Percentiles rank a stretch among this genome's conserved stretches.
Evolutionary conservation across 179 eudicot species (phyloP).

Genomic region (Silene noctiflora): DNA sequence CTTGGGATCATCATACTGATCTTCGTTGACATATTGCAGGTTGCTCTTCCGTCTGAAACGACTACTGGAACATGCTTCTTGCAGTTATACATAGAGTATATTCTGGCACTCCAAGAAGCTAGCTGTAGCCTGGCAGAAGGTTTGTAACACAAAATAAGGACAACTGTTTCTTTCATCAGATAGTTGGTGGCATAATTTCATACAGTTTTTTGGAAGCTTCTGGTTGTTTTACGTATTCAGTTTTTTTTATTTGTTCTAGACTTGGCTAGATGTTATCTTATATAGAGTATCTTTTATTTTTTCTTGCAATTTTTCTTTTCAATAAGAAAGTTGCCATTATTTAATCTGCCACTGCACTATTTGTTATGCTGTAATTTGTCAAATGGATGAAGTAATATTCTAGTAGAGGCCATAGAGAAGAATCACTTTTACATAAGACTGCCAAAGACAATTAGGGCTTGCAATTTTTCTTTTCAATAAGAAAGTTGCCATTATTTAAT

Average conservation of each 20-base stretch:
- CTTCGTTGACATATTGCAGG: conserved; percentile 45
- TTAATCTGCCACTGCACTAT: background rate
- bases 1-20: conserved; percentile 5
- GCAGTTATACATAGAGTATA: conserved; percentile 82
- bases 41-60: conserved; percentile 86
- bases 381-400: background rate
- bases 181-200: conserved; percentile 6
- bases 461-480: background rate
- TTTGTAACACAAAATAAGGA: conserved; percentile 30
- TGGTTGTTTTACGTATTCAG: background rate
- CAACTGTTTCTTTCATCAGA: background rate
- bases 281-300: background rate
- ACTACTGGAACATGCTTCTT: conserved; percentile 80
- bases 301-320: background rate
- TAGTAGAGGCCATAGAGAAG: background rate
- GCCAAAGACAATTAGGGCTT: background rate
- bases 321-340: background rate
- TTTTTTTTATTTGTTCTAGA: background rate
- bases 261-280: background rate
- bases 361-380: background rate
- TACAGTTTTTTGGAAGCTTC: conserved; percentile 8
- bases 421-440: background rate
- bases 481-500: background rate
- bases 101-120: conserved; percentile 83
- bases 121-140: conserved; percentile 65